Conservation (phyloP, 257 asterid genomes). For the Asclepias syriaca region DNA sequence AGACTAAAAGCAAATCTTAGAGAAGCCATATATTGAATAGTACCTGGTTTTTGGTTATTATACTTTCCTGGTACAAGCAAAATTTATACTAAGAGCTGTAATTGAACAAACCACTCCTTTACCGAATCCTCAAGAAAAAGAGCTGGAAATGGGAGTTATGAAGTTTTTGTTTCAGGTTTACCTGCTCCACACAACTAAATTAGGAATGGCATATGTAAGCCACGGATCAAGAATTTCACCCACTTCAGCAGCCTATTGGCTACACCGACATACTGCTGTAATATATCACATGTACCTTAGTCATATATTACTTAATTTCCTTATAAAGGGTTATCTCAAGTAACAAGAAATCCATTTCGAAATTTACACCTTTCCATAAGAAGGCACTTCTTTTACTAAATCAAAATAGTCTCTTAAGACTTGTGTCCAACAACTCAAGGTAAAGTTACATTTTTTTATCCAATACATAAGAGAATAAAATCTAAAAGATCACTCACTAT, state of each 20-base stretch:
- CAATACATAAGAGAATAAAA: background rate
- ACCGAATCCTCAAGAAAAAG: conserved; percentile 43
- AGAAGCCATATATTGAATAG: conserved; percentile 43
- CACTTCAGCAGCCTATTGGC: background rate
- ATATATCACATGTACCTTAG: too few relatives aligned
- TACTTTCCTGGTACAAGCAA: background rate
- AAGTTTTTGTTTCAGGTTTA: conserved; percentile 51
- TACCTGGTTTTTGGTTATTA: background rate
- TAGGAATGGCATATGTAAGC: conserved; percentile 24
- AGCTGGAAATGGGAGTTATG: conserved; percentile 16
- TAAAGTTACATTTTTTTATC: too few relatives aligned
- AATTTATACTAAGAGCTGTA: conserved; percentile 26
- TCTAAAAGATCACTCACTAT: background rate
- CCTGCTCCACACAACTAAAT: conserved; percentile 55
- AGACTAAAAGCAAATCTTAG: conserved; percentile 16
- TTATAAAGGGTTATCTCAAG: too few relatives aligned
- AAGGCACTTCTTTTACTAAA: too few relatives aligned
- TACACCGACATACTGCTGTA: too few relatives aligned
- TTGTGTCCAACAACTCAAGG: too few relatives aligned
- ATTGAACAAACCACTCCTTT: conserved; percentile 43
- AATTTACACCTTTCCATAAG: too few relatives aligned
- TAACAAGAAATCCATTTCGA: too few relatives aligned
- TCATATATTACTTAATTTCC: too few relatives aligned
- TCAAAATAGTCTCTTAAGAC: too few relatives aligned
- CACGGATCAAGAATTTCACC: conserved; percentile 6